Evolutionary conservation across 345 rosid species (phyloP).

Genomic region (Kandelia obovata): DNA sequence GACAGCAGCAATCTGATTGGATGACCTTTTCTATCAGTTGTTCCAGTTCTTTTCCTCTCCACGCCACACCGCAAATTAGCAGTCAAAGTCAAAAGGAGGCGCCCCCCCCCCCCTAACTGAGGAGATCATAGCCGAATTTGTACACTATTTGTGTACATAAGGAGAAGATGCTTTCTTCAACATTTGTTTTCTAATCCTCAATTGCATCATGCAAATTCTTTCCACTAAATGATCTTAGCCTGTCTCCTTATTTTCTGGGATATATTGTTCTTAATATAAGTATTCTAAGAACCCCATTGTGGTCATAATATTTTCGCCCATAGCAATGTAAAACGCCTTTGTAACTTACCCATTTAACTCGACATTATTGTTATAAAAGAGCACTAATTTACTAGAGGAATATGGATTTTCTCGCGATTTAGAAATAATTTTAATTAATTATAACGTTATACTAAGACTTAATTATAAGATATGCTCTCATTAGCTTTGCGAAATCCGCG

Average conservation of each 20-base stretch:
- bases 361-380: no score
- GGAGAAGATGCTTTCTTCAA: conserved; percentile 6
- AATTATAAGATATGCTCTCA: no score
- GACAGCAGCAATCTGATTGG: not conserved
- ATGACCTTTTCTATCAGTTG: conserved; percentile 26
- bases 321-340: no score
- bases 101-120: not conserved
- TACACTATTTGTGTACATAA: not conserved
- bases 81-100: not conserved
- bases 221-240: not conserved
- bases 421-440: no score
- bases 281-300: no score
- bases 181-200: conserved; percentile 4
- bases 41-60: conserved; percentile 25
- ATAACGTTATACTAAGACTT: no score
- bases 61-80: conserved; percentile 16
- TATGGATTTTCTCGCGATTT: no score
- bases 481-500: no score
- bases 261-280: no score
- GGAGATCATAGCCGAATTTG: not conserved
- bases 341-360: no score
- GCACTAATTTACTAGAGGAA: no score
- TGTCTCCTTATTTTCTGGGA: not conserved
- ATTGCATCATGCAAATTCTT: conserved; percentile 24
- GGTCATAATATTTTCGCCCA: no score